A percentile compares a stretch with the other conserved stretches of the same genome.
Evolutionary conservation across 192 early-diverging fungal species (phyloP).

Genomic region (Coemansia sp.): DNA sequence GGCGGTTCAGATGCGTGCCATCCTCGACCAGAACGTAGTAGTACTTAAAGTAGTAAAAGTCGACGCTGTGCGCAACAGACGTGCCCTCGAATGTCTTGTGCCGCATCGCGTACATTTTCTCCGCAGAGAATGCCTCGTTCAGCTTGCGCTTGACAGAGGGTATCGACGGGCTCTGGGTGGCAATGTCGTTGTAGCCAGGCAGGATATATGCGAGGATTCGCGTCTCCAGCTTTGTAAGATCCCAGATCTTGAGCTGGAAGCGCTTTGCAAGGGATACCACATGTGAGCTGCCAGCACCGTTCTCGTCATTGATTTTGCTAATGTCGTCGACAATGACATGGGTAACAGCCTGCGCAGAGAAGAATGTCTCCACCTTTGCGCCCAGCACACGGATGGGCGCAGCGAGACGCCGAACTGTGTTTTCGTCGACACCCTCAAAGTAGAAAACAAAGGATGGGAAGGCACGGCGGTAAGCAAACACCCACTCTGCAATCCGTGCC

Average conservation of each 20-base stretch:
- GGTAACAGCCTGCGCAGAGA: slow-evolving; percentile 53
- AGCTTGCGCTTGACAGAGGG: slow-evolving; percentile 53
- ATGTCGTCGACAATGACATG: slow-evolving; percentile 46
- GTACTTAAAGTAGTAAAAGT: slow-evolving; percentile 56
- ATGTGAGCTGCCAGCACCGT: slow-evolving; percentile 19
- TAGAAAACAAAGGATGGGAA: slow-evolving; percentile 56
- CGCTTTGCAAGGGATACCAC: slow-evolving; percentile 40
- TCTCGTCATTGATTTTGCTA: slow-evolving; percentile 14
- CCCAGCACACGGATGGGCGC: slow-evolving; percentile 37
- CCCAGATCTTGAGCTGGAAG: slow-evolving; percentile 50
- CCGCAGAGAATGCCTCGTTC: slow-evolving; percentile 49
- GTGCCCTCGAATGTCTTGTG: slow-evolving; percentile 45
- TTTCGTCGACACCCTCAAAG: slow-evolving; percentile 56
- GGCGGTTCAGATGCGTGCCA: slow-evolving; percentile 45
- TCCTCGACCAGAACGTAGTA: slow-evolving; percentile 54
- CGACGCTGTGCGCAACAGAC: slow-evolving; percentile 39
- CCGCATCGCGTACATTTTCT: slow-evolving; percentile 46
- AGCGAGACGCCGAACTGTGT: slow-evolving; percentile 32
- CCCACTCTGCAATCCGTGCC: slow-evolving; percentile 51
- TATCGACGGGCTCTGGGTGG: slow-evolving; percentile 29
- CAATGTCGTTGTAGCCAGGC: slow-evolving; percentile 41
- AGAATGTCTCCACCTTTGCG: slow-evolving; percentile 52
- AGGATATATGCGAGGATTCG: slow-evolving; percentile 39
- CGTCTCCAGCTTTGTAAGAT: slow-evolving; percentile 46
- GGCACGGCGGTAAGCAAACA: slow-evolving; percentile 46